Base-by-base conservation (phyloP, 768 basidiomycete genomes). In the Tulasnella sp. region DNA sequence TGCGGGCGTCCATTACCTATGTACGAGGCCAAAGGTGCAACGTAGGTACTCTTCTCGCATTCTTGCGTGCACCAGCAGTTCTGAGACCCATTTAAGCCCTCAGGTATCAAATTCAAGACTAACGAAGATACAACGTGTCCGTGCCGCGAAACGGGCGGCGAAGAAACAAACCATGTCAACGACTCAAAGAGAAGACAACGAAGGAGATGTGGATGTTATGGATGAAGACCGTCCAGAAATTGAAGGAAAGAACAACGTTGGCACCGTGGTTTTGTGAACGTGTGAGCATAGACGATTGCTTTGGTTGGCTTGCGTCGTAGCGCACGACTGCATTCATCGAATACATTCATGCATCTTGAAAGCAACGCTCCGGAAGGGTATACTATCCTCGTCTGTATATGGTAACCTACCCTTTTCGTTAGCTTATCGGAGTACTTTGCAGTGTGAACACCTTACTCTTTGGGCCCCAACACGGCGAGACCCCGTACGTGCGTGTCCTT, bases 401-500 rank as follows among this genome's bases (percentile, higher is more conserved):
- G 66, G 65, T 27, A 78, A 76, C 65, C 75, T 76, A 43, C 32
- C 60, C 52, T 25, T 36, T 40, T 36, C 43, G 46, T 65, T 68
- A 52, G n/a, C n/a, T n/a, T n/a, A n/a, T n/a, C n/a, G 25, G 34
- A n/a, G 32, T 17, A 35, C 15, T 31, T 35, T 29, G 23, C 14
- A 15, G 7, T 6, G 42, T 19, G 42, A 48, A 11, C 6, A 9
- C 70, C 79, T 59, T 66, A 93, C 93, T 84, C 85, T 6, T 81
- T 69, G 2, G 90, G 86, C 0, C 91, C 94, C 53, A 90, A 79
- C n/a, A 97, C 77, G 34, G 76, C 81, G 37, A 98, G 69, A 3
- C 94, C 93, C 11, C 96, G 81, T 15, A 99, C 87, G 71, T 99
- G 96, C 7, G 96, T 98, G 69, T 99, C 96, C 67, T 98, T 98